Evolutionary conservation across 2,329 filamentous ascomycete species (phyloP).

Genomic region (Colletotrichum chlorophyti): DNA sequence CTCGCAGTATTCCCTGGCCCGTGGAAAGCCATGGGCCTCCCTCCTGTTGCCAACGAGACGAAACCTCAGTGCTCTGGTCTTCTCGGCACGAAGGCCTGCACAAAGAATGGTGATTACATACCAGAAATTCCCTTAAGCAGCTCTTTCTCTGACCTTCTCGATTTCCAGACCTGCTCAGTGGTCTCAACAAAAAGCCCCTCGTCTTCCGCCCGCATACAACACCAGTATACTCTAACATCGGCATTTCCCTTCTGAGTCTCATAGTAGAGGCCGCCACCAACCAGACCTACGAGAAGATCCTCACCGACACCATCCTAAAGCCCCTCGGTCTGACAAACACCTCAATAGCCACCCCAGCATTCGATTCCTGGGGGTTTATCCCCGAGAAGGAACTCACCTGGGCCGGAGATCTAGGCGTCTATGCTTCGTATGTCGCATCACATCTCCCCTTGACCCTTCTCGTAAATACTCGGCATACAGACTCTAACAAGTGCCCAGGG

Average conservation of each 20-base stretch:
- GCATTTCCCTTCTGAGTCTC: conserved; percentile 32
- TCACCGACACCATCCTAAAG: conserved; percentile 46
- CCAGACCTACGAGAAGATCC: conserved; percentile 33
- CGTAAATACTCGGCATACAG: too few species aligned
- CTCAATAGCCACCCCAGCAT: conserved; percentile 41
- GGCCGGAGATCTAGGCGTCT: conserved; percentile 42
- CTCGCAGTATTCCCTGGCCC: conserved; percentile 15
- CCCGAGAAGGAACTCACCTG: conserved; percentile 43
- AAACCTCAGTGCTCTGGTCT: conserved; percentile 28
- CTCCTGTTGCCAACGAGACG: conserved; percentile 13
- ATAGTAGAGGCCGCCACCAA: conserved; percentile 32
- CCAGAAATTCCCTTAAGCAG: too few species aligned
- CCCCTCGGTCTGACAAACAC: conserved; percentile 50
- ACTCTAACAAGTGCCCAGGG: too few species aligned
- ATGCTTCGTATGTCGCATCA: conserved; percentile 42
- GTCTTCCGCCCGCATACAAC: conserved; percentile 29
- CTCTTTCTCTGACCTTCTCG: neutral
- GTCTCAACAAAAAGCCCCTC: conserved; percentile 23
- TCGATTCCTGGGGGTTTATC: conserved; percentile 40
- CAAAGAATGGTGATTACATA: conserved; percentile 9
- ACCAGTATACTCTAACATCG: conserved; percentile 33
- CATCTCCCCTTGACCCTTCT: too few species aligned
- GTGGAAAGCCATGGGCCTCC: conserved; percentile 17
- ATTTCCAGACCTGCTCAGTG: conserved; percentile 29
- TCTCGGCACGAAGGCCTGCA: conserved; percentile 17